Percentiles rank a stretch among this genome's conserved stretches.
These are phyloP conservation scores for Fusarium sp. DNA, from an alignment of 2,329 filamentous ascomycete genomes.

Conservation along the genomic window DNA sequence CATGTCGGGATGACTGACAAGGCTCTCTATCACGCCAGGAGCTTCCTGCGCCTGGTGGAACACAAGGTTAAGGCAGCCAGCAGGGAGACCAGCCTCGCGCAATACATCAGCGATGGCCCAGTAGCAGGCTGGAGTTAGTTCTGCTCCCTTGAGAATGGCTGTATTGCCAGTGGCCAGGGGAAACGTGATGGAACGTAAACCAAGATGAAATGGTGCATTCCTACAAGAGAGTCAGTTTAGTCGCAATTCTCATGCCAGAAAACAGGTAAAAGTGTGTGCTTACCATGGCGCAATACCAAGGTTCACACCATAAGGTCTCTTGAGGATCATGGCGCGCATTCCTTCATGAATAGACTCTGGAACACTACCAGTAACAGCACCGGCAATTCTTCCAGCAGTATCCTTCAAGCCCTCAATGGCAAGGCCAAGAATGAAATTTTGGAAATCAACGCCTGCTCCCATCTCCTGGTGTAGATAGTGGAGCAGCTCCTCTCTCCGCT, in stretches of 20 bases:
- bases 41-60: background rate
- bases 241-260: background rate
- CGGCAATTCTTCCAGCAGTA: slow-evolving; percentile 47
- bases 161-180: background rate
- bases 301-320: slow-evolving; percentile 21
- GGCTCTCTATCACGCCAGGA: background rate
- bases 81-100: background rate
- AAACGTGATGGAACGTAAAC: background rate
- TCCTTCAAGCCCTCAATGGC: slow-evolving; percentile 46
- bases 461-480: slow-evolving; percentile 20
- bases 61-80: background rate
- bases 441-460: slow-evolving; percentile 9
- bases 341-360: slow-evolving; percentile 36
- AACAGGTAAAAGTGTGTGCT: background rate
- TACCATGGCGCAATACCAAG: slow-evolving; percentile 17
- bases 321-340: slow-evolving; percentile 23
- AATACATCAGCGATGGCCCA: background rate
- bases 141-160: background rate
- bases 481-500: background rate
- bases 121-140: background rate
- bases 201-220: background rate
- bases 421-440: slow-evolving; percentile 44
- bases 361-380: slow-evolving; percentile 41
- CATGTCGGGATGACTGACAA: background rate
- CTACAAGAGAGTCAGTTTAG: background rate